Evolutionary conservation across 805 yeast genomes (phyloP).

Genomic region (Ogataea methanolica): DNA sequence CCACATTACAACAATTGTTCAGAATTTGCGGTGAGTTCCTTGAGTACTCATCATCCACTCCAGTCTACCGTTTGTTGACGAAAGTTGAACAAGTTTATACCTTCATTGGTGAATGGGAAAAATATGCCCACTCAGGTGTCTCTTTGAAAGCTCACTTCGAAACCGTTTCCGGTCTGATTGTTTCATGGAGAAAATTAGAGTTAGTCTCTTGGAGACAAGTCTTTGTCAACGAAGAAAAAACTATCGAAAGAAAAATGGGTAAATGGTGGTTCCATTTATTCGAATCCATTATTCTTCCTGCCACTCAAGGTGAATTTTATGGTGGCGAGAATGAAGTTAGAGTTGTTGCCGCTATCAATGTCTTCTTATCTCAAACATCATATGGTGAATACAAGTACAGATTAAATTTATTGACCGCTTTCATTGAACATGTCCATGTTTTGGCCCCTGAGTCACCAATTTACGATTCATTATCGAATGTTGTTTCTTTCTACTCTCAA

Average conservation of each 20-base stretch:
- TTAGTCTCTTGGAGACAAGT: constrained; percentile 79
- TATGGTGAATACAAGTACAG: constrained; percentile 69
- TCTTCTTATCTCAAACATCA: constrained; percentile 71
- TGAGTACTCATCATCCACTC: constrained; percentile 56
- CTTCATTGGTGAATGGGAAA: constrained; percentile 87
- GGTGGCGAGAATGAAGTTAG: constrained; percentile 30
- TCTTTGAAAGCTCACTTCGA: constrained; percentile 55
- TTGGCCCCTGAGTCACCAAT: constrained; percentile 25
- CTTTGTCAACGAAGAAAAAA: constrained; percentile 58
- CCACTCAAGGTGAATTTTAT: constrained; percentile 36
- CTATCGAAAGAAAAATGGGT: constrained; percentile 47
- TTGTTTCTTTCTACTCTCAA: constrained; percentile 62
- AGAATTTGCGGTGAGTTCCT: constrained; percentile 65
- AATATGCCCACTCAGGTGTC: constrained; percentile 77
- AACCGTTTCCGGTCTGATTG: constrained; percentile 61
- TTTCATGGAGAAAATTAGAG: constrained; percentile 88
- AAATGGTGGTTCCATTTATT: constrained; percentile 92
- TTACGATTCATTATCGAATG: constrained; percentile 47
- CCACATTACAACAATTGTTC: constrained; percentile 66
- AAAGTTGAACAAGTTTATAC: constrained; percentile 86
- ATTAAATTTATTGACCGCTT: constrained; percentile 58
- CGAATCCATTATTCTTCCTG: constrained; percentile 66
- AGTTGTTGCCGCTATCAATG: constrained; percentile 57
- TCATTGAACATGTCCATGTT: constrained; percentile 46
- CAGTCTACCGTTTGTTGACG: constrained; percentile 72